phyloP scores from a whole-genome alignment of 1,139 yeast genomes.

The Blastobotrys aristatus region DNA sequence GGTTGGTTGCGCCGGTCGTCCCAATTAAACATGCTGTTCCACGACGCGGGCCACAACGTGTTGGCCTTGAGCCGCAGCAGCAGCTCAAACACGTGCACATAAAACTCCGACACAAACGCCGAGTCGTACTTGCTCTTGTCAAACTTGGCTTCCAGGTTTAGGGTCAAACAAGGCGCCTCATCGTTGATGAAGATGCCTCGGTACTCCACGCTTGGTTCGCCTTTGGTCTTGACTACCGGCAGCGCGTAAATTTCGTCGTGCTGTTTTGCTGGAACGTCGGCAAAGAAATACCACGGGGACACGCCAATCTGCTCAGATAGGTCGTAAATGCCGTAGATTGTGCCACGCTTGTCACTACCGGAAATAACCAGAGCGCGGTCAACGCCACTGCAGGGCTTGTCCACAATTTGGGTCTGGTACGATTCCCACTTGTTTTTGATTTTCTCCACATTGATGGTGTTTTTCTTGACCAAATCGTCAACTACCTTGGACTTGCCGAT shows the following conservation, averaged over 20 bases:
- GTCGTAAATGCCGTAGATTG: constrained; percentile 20
- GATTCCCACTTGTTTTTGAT: constrained; percentile 21
- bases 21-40: constrained; percentile 21
- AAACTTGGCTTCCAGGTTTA: constrained; percentile 17
- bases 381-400: constrained; percentile 16
- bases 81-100: constrained; percentile 21
- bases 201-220: constrained; percentile 19
- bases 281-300: constrained; percentile 23
- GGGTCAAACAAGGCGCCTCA: constrained; percentile 20
- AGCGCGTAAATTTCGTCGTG: constrained; percentile 14
- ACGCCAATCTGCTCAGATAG: constrained; percentile 22
- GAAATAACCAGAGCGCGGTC: constrained; percentile 19
- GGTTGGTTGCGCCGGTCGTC: constrained; percentile 19
- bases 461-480: constrained; percentile 14
- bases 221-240: constrained; percentile 9
- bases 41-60: constrained; percentile 23
- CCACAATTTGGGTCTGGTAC: constrained; percentile 14
- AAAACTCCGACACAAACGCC: constrained; percentile 17
- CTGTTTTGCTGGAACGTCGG: constrained; percentile 16
- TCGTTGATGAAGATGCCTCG: constrained; percentile 23
- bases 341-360: constrained; percentile 22
- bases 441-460: constrained; percentile 15
- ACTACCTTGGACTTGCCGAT: constrained; percentile 18
- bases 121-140: constrained; percentile 17
- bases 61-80: constrained; percentile 20